phyloP scores from a whole-genome alignment of 345 rosid genomes.

The Eucalyptus urophylla region DNA sequence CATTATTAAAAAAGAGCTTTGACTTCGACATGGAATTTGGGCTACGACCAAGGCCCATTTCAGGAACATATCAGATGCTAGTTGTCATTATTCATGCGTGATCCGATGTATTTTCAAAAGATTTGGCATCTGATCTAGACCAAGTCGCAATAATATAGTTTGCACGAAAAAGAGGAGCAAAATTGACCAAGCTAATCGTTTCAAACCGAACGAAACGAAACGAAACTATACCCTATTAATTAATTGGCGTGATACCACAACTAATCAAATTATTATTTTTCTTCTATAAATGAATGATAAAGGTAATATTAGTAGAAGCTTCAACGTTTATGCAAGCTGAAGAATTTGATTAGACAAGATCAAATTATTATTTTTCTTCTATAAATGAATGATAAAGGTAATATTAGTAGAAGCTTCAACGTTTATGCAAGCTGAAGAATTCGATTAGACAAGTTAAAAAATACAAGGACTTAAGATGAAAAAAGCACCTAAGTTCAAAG shows the following conservation, averaged over 20 bases:
- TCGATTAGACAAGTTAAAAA: background rate
- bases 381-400: background rate
- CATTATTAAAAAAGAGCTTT: background rate
- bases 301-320: background rate
- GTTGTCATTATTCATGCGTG: background rate
- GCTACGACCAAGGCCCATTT: background rate
- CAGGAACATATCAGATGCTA: background rate
- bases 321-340: background rate
- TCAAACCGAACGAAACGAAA: background rate
- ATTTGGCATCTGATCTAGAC: background rate
- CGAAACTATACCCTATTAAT: background rate
- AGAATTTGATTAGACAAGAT: background rate
- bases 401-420: background rate
- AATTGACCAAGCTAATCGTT: background rate
- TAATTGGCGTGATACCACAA: too few relatives aligned
- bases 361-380: background rate
- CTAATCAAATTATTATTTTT: too few relatives aligned
- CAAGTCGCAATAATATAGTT: background rate
- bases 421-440: background rate
- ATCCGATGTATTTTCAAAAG: background rate
- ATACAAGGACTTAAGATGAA: background rate
- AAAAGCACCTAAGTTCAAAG: background rate
- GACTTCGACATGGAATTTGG: background rate
- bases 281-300: background rate
- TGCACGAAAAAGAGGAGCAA: background rate